Conservation (phyloP, 2,329 filamentous ascomycete genomes). For the Trichoderma arundinaceum region DNA sequence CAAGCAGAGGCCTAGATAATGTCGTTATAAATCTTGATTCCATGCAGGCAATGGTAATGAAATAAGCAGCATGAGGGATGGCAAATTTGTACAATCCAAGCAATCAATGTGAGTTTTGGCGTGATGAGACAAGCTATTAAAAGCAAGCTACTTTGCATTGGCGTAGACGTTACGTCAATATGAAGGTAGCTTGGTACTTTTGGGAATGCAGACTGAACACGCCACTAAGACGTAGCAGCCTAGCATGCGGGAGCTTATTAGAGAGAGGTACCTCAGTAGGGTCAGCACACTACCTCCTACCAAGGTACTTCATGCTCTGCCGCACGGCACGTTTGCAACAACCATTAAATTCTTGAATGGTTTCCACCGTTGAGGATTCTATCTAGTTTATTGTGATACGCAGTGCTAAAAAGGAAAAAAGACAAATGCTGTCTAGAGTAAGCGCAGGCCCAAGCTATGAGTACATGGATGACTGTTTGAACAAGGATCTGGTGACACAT, state of each 20-base stretch:
- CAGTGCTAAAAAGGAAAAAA: no score
- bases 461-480: no score
- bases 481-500: no score
- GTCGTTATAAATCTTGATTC: not conserved
- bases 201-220: not conserved
- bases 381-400: no score
- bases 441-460: no score
- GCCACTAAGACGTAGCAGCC: constrained; percentile 2
- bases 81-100: not conserved
- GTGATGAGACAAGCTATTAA: constrained; percentile 2
- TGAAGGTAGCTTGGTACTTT: not conserved
- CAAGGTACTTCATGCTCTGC: not conserved
- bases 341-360: no score
- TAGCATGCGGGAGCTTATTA: constrained; percentile 14
- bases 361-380: no score
- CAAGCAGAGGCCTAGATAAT: not conserved
- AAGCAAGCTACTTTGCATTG: constrained; percentile 17
- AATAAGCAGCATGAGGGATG: not conserved
- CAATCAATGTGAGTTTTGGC: constrained; percentile 7
- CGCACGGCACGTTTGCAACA: no score
- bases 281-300: no score
- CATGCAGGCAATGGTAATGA: constrained; percentile 14
- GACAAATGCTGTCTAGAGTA: no score
- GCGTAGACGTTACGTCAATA: constrained; percentile 31
- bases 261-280: no score